These are phyloP conservation scores for Austroboletus niveus DNA, from an alignment of 1,284 basidiomycete genomes.

Conservation along the genomic window DNA sequence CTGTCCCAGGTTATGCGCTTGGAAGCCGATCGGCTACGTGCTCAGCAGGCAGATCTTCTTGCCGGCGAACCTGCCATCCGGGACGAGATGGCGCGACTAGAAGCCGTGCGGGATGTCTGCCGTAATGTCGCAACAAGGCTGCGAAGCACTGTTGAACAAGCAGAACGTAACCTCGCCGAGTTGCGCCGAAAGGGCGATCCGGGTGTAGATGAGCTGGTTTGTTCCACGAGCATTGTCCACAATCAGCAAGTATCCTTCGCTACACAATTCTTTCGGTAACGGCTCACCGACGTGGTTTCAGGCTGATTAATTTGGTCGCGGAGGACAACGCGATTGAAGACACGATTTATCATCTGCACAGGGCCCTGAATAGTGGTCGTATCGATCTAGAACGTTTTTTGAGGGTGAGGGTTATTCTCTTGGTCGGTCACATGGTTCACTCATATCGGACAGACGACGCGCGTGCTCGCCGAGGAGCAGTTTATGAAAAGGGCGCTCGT, in stretches of 20 bases:
- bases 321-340: slow-evolving; percentile 99
- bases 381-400: slow-evolving; percentile 92
- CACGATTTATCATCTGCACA: slow-evolving; percentile 94
- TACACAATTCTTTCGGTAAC: slow-evolving; percentile 5
- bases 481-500: slow-evolving; percentile 91
- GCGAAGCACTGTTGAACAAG: slow-evolving; percentile 58
- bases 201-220: slow-evolving; percentile 91
- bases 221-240: slow-evolving; percentile 91
- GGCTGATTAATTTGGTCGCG: slow-evolving; percentile 92
- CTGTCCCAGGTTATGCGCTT: slow-evolving; percentile 64
- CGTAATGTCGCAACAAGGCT: slow-evolving; percentile 70
- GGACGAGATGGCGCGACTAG: slow-evolving; percentile 94
- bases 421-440: slow-evolving; percentile 20
- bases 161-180: slow-evolving; percentile 67
- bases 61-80: slow-evolving; percentile 89
- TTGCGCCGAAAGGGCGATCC: slow-evolving; percentile 74
- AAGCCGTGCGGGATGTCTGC: slow-evolving; percentile 94
- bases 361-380: slow-evolving; percentile 88
- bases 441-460: slow-evolving; percentile 62
- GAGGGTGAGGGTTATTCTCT: slow-evolving; percentile 55
- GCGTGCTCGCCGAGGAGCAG: slow-evolving; percentile 89
- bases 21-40: slow-evolving; percentile 74
- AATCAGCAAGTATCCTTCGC: slow-evolving; percentile 74
- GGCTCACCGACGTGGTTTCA: slow-evolving; percentile 36
- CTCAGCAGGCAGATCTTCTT: slow-evolving; percentile 81